Evolutionary conservation across 768 basidiomycete species (phyloP), one percentile per base, ranked within the genome.

Genomic region (Tricholoma terreum): DNA sequence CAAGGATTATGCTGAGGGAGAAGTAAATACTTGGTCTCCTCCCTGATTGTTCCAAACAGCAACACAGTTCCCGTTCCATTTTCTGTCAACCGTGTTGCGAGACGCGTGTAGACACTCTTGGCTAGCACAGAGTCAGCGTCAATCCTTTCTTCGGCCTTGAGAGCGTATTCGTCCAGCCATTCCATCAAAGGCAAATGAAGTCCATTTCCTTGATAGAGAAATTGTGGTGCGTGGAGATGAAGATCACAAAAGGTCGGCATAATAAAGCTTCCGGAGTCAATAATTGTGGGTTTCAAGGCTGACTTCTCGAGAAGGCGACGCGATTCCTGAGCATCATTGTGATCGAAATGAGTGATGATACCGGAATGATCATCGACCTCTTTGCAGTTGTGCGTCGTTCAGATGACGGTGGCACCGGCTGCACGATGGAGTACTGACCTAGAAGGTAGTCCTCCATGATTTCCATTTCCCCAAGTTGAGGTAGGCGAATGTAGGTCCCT

Each of bases 181-280:
- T 91, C 71, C 85, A 93, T 86, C 35, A 94, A 72, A 4, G 92
- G 89, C 2, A 92, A 79, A 68, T 95, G 89, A 4, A 94, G 78
- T 0, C 93, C 92, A 1, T 84, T 92, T 2, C 94, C 94, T 55
- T 92, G 87, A 58, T 93, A 94, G 33, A 94, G 76, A 67, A 89
- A 94, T 67, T 95, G 94, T 1, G 93, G 90, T 0, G 92, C 92
- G 67, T 95, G 93, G 0, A 94, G 78, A 66, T 94, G 92, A 4
- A 92, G 76, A 69, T 94, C 92, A 56, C 82, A 84, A 69, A 93
- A 94, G 0, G 85, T 83, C 1, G 92, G 90, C n/a, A 89, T 60
- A 40, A 94, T 56, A 65, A 94, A 91, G 52, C 74, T 79, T n/a
- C 85, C 84, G 8, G 54, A 30, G 2, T 82, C 81, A 11, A 89